Conservation (phyloP, 345 rosid species). For the Lepidium didymum region DNA sequence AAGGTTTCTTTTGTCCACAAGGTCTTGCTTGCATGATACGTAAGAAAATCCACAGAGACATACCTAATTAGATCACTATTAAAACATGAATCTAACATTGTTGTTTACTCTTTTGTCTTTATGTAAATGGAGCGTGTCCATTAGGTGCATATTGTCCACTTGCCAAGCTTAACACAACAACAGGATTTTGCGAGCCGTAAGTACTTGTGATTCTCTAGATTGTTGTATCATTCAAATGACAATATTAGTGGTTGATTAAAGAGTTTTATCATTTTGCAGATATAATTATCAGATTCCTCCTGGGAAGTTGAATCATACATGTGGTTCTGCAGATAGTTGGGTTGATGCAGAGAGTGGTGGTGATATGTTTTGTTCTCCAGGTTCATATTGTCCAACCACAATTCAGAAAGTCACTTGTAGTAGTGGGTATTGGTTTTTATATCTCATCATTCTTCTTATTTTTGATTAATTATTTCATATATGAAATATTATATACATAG, state of each 20-base stretch:
- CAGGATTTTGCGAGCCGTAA: constrained; percentile 82
- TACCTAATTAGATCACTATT: neutral
- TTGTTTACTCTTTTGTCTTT: neutral
- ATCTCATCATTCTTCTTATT: constrained; percentile 22
- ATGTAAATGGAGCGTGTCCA: constrained; percentile 63
- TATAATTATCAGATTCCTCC: constrained; percentile 75
- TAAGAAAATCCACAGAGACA: constrained; percentile 31
- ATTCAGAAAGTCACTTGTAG: constrained; percentile 52
- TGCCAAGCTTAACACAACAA: constrained; percentile 63
- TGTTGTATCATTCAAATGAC: neutral
- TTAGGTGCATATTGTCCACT: constrained; percentile 77
- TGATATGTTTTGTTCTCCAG: constrained; percentile 73
- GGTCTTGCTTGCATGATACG: constrained; percentile 97
- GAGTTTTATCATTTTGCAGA: constrained; percentile 33
- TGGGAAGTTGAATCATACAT: constrained; percentile 54
- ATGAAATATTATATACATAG: neutral
- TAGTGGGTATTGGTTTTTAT: constrained; percentile 66
- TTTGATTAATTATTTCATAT: neutral
- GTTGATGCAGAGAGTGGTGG: constrained; percentile 46
- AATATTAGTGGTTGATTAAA: neutral
- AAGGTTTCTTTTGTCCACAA: constrained; percentile 93
- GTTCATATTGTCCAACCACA: constrained; percentile 81
- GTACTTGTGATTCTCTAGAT: constrained; percentile 24
- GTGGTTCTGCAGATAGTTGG: constrained; percentile 84
- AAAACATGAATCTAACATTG: constrained; percentile 6